Evolutionary conservation across 2,329 filamentous ascomycete genomes (phyloP).

Genomic region (Penicillium sp.): DNA sequence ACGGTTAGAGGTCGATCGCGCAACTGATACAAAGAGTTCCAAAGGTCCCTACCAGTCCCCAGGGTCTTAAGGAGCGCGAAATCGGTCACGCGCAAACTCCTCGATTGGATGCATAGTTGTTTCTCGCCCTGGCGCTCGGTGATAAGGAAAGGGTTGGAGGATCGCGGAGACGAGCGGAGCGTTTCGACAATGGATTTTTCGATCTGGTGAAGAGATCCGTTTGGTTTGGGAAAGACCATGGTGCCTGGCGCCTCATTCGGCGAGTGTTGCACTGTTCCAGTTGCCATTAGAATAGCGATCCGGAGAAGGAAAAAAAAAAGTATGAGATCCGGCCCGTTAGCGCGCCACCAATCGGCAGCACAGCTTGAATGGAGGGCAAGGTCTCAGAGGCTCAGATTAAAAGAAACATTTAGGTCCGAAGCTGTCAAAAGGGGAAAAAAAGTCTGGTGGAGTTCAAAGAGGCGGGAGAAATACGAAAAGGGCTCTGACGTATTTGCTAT

Average conservation of each 20-base stretch:
- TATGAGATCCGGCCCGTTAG: constrained; percentile 20
- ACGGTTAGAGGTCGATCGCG: not conserved
- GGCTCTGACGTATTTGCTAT: constrained; percentile 26
- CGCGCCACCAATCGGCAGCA: constrained; percentile 26
- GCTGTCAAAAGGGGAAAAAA: constrained; percentile 3
- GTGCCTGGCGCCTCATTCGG: constrained; percentile 30
- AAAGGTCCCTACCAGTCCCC: constrained; percentile 46
- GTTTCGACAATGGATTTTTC: constrained; percentile 34
- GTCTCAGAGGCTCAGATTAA: constrained; percentile 6
- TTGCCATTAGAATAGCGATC: constrained; percentile 41
- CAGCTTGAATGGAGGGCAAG: constrained; percentile 9
- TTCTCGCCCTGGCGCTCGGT: constrained; percentile 41
- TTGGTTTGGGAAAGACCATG: constrained; percentile 17
- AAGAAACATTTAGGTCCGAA: constrained; percentile 10
- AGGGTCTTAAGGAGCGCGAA: constrained; percentile 52
- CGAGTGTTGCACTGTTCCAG: constrained; percentile 40
- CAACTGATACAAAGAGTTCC: constrained; percentile 1
- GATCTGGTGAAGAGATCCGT: constrained; percentile 27
- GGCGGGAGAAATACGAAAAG: constrained; percentile 11
- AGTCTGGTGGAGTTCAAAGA: constrained; percentile 12
- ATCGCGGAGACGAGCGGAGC: constrained; percentile 30
- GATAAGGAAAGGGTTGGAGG: constrained; percentile 39
- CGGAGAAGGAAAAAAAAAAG: constrained; percentile 17
- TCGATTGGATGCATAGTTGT: constrained; percentile 39
- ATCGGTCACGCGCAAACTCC: constrained; percentile 42